phyloP scores from a whole-genome alignment of 306 rosid genomes.

The Inga leiocalycina region DNA sequence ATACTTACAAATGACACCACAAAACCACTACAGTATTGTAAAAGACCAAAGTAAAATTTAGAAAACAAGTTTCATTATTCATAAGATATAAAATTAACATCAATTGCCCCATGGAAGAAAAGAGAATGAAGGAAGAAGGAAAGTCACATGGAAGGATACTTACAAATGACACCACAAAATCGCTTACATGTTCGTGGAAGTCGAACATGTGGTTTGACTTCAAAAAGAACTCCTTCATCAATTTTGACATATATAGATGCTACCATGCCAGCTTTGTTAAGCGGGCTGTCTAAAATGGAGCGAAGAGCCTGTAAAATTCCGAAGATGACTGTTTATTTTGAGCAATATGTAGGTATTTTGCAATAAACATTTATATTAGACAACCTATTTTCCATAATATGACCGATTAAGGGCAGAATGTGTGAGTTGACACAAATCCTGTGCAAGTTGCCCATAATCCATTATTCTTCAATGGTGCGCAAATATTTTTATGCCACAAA shows the following conservation, averaged over 20 bases:
- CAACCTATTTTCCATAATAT: background rate
- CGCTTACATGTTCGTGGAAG: slow-evolving; percentile 41
- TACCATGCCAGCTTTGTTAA: slow-evolving; percentile 46
- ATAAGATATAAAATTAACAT: background rate
- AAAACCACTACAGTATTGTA: slow-evolving; percentile 30
- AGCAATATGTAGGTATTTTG: background rate
- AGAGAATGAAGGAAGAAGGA: background rate
- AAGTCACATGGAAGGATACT: background rate
- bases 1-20: slow-evolving; percentile 45
- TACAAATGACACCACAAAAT: slow-evolving; percentile 48
- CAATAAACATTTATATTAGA: background rate
- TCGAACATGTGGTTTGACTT: slow-evolving; percentile 48
- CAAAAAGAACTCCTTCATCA: slow-evolving; percentile 42
- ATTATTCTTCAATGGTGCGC: background rate
- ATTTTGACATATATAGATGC: slow-evolving; percentile 45
- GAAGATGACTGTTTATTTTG: background rate
- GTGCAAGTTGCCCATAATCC: background rate
- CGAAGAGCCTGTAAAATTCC: slow-evolving; percentile 32
- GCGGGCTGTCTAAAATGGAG: slow-evolving; percentile 40
- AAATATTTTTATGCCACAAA: background rate
- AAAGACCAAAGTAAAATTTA: background rate
- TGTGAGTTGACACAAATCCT: background rate
- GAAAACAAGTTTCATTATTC: background rate
- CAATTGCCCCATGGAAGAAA: background rate
- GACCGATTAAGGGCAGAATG: background rate